Evolutionary conservation across 2,329 filamentous ascomycete genomes (phyloP), one percentile per base, ranked within the genome.

Genomic region (Penicillium sp.): DNA sequence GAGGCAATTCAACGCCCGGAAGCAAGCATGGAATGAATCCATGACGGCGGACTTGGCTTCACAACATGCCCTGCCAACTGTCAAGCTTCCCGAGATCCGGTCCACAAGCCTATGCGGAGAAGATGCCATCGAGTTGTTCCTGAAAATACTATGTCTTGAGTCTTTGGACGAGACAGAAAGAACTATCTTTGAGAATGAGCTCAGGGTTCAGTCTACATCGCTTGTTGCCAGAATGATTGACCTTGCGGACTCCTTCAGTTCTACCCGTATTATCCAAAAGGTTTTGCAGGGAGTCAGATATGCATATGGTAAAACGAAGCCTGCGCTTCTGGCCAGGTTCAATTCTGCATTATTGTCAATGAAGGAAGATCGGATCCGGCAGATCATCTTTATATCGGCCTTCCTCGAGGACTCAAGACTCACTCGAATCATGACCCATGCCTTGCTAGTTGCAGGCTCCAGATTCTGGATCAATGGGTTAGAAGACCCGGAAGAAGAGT

Each of bases 301-400:
- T 53, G 50, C 54, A 9, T 67, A 62, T 41, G 66, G 68, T 12
- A 67, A 63, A 36, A 55, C 56, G 2, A 68, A 62, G 39, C 22
- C 54, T 3, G 49, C 61, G 1, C 40, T 65, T 13, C 48, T 57
- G 5, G 37, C 29, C 33, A 62, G 54, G 39, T 66, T 66, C 43
- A 55, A 57, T 37, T 19, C 53, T 31, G 48, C 59, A 3, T 53
- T 67, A 28, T 50, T 67, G 52, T 66, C 61, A 34, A 46, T 65
- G 36, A 66, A 60, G n/a, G 71, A 73, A 57, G 69, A 71, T 36
- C 65, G 65, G 8, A 57, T 71, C 42, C 68, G 72, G 9, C 70
- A 74, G 45, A 67, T 61, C 13, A 66, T 72, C 11, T 65, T 69
- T 22, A 63, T 73, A 42, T 67, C 72, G 1, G 53, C 57, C 11